Evolutionary conservation across 148 eudicot genomes (phyloP).

Genomic region (Camellia granthamiana): DNA sequence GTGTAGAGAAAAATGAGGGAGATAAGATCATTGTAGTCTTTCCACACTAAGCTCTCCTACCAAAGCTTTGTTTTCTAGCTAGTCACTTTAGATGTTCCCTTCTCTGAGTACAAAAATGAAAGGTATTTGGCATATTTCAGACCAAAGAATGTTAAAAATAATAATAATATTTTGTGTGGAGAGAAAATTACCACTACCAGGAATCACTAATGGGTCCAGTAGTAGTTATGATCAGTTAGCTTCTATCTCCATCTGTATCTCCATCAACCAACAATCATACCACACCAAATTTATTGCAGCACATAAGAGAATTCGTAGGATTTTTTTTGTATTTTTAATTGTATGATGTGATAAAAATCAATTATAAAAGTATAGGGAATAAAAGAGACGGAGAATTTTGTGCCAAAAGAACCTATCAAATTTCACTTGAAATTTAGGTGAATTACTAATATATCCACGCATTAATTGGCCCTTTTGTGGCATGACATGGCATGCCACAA

Average conservation of each 20-base stretch:
- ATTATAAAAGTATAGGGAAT: too few species aligned
- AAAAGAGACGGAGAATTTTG: too few species aligned
- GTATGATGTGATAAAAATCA: too few species aligned
- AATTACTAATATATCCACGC: too few species aligned
- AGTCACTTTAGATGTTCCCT: not conserved
- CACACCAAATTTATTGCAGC: not conserved
- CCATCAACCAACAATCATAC: not conserved
- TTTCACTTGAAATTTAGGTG: too few species aligned
- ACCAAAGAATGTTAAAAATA: not conserved
- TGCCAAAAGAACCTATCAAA: too few species aligned
- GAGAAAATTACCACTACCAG: not conserved
- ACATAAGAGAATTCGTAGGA: not conserved
- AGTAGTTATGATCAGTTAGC: not conserved
- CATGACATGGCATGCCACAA: too few species aligned
- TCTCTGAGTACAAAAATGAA: not conserved
- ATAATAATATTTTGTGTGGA: too few species aligned
- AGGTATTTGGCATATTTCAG: not conserved
- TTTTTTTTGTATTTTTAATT: too few species aligned
- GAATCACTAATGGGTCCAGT: not conserved
- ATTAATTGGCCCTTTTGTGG: too few species aligned
- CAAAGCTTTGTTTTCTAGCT: not conserved
- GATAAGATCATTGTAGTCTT: not conserved
- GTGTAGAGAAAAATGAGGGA: not conserved
- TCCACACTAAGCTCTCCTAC: not conserved
- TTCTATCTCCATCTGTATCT: constrained; percentile 1